Evolutionary conservation across 495 filamentous ascomycete species (phyloP).

Genomic region (Neurospora terricola): DNA sequence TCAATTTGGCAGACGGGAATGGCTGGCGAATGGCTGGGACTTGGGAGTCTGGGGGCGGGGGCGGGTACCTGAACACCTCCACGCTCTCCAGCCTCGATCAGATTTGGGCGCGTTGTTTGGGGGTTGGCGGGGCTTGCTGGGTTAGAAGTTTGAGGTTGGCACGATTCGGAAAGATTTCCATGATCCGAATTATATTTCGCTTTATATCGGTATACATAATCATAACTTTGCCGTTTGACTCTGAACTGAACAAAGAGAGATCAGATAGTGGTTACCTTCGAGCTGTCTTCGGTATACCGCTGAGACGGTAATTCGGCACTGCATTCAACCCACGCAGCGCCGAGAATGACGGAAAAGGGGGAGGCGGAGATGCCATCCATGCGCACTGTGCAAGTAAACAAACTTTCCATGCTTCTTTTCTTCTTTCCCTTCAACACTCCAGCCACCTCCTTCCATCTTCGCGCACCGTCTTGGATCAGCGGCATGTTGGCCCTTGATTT

Average conservation of each 20-base stretch:
- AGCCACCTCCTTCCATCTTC: not conserved
- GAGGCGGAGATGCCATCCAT: not conserved
- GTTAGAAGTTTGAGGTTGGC: not conserved
- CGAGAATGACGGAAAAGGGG: not conserved
- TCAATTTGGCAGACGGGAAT: not conserved
- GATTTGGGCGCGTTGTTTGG: not conserved
- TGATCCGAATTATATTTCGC: not conserved
- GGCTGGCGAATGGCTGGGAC: not conserved
- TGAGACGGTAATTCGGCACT: not conserved
- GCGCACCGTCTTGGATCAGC: not conserved
- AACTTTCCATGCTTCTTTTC: not conserved
- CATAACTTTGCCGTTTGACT: too few species aligned
- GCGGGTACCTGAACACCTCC: not conserved
- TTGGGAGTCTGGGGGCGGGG: not conserved
- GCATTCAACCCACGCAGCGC: not conserved
- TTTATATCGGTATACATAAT: not conserved
- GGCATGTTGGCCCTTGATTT: not conserved
- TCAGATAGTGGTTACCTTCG: not conserved
- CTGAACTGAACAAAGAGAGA: not conserved
- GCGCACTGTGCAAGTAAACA: not conserved
- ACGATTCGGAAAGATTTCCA: not conserved
- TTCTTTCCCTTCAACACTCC: not conserved
- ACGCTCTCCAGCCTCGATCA: not conserved
- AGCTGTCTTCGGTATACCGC: not conserved
- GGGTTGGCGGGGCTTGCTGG: not conserved